phyloP scores from a whole-genome alignment of 1,139 yeast species.

The Meyerozyma athensensis region DNA sequence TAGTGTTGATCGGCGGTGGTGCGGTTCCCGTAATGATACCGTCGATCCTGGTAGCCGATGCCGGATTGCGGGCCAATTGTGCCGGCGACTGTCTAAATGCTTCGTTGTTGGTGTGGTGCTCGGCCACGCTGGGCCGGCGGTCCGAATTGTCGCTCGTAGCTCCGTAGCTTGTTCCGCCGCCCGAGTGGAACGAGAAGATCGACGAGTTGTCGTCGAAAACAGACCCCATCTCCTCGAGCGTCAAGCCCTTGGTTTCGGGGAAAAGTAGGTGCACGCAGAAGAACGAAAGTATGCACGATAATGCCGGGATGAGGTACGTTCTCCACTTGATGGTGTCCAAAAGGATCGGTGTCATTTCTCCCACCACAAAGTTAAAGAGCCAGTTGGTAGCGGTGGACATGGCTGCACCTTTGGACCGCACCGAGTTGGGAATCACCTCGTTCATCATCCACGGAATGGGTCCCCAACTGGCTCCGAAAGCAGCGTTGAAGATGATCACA shows the following conservation, averaged over 20 bases:
- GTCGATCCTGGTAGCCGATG: slow-evolving; percentile 26
- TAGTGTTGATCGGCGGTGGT: slow-evolving; percentile 14
- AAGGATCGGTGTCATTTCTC: slow-evolving; percentile 83
- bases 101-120: slow-evolving; percentile 15
- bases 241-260: slow-evolving; percentile 89
- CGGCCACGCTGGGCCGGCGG: slow-evolving; percentile 19
- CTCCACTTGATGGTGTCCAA: slow-evolving; percentile 76
- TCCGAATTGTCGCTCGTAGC: slow-evolving; percentile 12
- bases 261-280: slow-evolving; percentile 65
- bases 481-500: slow-evolving; percentile 77
- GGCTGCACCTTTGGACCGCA: slow-evolving; percentile 92
- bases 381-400: slow-evolving; percentile 89
- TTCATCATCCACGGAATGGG: slow-evolving; percentile 95
- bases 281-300: slow-evolving; percentile 65
- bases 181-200: slow-evolving; percentile 41
- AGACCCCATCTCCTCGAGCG: slow-evolving; percentile 79
- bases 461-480: slow-evolving; percentile 89
- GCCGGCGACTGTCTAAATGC: slow-evolving; percentile 31
- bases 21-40: slow-evolving; percentile 30
- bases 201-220: slow-evolving; percentile 31
- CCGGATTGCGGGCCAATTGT: slow-evolving; percentile 37
- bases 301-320: slow-evolving; percentile 76
- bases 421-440: slow-evolving; percentile 81
- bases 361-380: slow-evolving; percentile 91
- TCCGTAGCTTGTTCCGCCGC: slow-evolving; percentile 21